Evolutionary conservation across 371 early-diverging fungal genomes (phyloP), one percentile per base, ranked within the genome.

Genomic region (Blakeslea trispora): DNA sequence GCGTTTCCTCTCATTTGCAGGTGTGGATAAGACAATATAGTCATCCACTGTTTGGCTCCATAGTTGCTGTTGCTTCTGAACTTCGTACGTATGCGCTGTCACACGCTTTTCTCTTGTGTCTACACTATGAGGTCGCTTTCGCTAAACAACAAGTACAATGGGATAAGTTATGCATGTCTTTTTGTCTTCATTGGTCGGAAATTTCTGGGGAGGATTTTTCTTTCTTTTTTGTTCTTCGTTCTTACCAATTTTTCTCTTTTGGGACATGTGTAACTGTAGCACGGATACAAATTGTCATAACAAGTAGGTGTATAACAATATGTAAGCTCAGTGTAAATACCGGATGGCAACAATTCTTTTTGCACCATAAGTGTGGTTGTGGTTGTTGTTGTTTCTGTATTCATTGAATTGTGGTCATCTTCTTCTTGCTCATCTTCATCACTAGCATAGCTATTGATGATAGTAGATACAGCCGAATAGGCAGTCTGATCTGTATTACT

Each of bases 241-340:
- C 44, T 59, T 64, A 59, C 60, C 59, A 61, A 35, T 56, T 50
- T 50, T 55, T 65, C 59, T 57, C 45, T 56, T 60, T 72, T 75
- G 8, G 94, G 94, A 54, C 95, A 95, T 0, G 87, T 79, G 32
- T 89, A 83, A 66, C 91, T 89, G 79, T 95, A 95, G 72, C 95
- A 95, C 13, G 88, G 78, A 42, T 69, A 68, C 37, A 81, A 81
- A 21, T 71, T 83, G 22, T 69, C 59, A 6, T 86, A 75, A 62
- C 96, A 96, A 0, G 93, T 93, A 0, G 95, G 90, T n/a, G 94
- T 88, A 69, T 95, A 96, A 68, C 96, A 96, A 53, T 85, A 83
- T 0, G 93, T 86, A 48, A 94, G 72, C 19, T 87, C 79, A 1
- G 91, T 91, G 71, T 91, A 92, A 1, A 96, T 85, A 31, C 96